Base-by-base conservation (phyloP, 2,329 filamentous ascomycete species). In the Fusarium longipes region DNA sequence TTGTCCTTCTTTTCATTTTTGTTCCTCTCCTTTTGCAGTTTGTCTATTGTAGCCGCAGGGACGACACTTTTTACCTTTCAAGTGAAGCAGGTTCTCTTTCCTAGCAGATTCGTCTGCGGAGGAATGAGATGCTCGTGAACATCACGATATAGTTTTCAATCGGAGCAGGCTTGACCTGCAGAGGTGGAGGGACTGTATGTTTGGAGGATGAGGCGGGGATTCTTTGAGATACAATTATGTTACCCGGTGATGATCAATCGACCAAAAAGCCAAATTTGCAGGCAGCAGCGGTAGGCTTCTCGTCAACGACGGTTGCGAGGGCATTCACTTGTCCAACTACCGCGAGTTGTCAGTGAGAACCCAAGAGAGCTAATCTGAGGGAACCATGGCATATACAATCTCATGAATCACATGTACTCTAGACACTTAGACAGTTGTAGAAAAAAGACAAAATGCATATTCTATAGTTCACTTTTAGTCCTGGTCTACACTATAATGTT, bases 251-350 rank as follows among this genome's bases (percentile, higher is more conserved):
- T 85, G 83, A 85, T 79, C 71, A 75, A 81, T 76, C 71, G 78
- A 81, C 83, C 83, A 84, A 84, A 83, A 84, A 85, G 83, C 83
- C 83, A 85, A 85, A 85, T 82, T 85, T 84, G 82, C 81, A 85
- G 82, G 74, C 81, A 84, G 75, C 78, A 80, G 78, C 77, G 70
- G 67, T 42, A 45, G 57, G 58, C 65, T 59, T 33, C 49, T 27
- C 60, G 58, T 51, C 50, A 35, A 32, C 18, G 53, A 59, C 57
- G 43, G 48, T 49, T 32, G 60, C 45, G 24, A 43, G 63, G 57
- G 47, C 24, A 56, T 43, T n/a, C n/a, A n/a, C 20, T 49, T 45
- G 47, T 58, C 32, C 56, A 61, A 49, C 43, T 47, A 53, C 64
- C 68, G 74, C 77, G 81, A 70, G 82, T 84, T 84, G 82, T 78